Percentiles rank a stretch among this genome's conserved stretches.
Conservation (phyloP, 2,329 filamentous ascomycete genomes). For the Epichloe brachyelytri region DNA sequence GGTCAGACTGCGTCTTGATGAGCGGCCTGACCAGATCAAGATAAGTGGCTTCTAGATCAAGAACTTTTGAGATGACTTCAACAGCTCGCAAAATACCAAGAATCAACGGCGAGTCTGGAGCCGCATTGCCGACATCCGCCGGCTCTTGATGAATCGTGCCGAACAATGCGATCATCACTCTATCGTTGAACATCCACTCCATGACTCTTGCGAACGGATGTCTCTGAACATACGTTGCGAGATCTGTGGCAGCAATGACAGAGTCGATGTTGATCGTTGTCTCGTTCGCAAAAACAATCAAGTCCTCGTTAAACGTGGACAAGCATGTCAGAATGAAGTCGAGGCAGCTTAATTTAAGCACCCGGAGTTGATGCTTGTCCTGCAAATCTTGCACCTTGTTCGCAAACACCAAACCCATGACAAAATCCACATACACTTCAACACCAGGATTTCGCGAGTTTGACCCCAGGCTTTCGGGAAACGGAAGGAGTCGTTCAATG, state of each 20-base stretch:
- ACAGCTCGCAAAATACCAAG: conserved; percentile 68
- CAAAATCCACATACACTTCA: conserved; percentile 85
- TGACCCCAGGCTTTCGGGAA: conserved; percentile 73
- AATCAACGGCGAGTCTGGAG: conserved; percentile 69
- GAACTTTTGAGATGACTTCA: conserved; percentile 67
- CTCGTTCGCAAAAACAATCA: conserved; percentile 73
- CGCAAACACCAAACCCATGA: conserved; percentile 65
- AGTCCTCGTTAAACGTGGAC: conserved; percentile 82
- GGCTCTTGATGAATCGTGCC: conserved; percentile 65
- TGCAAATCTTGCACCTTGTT: conserved; percentile 50
- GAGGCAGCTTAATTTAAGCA: conserved; percentile 69
- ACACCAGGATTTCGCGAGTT: conserved; percentile 69
- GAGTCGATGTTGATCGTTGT: conserved; percentile 63
- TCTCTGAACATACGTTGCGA: conserved; percentile 68
- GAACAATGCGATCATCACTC: conserved; percentile 69
- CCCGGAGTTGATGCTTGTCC: conserved; percentile 55
- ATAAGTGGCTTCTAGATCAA: conserved; percentile 85
- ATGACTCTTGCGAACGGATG: conserved; percentile 92
- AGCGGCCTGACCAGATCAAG: conserved; percentile 75
- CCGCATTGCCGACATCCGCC: conserved; percentile 56
- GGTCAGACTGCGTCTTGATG: conserved; percentile 52
- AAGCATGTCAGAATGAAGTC: conserved; percentile 72
- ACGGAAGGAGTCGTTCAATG: conserved; percentile 68
- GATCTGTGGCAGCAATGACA: conserved; percentile 58
- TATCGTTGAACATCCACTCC: conserved; percentile 97